Base-by-base conservation (phyloP, 2,329 filamentous ascomycete species). In the Pleurostoma richardsiae region DNA sequence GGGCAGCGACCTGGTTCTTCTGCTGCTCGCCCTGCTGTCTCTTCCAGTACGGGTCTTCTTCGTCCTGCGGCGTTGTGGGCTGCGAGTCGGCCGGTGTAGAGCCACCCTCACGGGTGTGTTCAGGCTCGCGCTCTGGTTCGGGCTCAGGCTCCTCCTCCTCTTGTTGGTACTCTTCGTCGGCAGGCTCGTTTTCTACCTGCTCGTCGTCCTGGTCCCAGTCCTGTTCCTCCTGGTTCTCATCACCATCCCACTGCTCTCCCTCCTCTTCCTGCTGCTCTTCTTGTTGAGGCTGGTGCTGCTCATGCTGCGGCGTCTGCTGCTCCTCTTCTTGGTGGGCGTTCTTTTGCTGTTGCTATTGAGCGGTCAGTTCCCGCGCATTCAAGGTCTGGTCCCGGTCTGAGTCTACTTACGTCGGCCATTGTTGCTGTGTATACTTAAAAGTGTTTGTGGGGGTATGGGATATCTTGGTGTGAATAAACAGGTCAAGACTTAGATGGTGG, bases 21-120 rank as follows among this genome's bases (percentile, higher is more conserved):
- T 55, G 50, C 49, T 60, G 53, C 49, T 52, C 47, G 29, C 54
- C 53, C 44, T 61, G 51, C 41, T 57, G 50, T 39, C 51, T 50
- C 56, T 61, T 59, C 50, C 57, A 61, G 52, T 57, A 58, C 29
- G 59, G 58, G 49, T 64, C 58, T 44, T 62, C 58, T 30, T 63
- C 56, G 43, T 60, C 58, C 42, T 60, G 58, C 43, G 61, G 62
- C 1, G 62, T 64, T 29, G 61, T 49, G 0, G 62, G 61, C 47
- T 61, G 57, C 3, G 59, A 62, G 1, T 58, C 56, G 1, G 54
- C 43, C 0, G 59, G 58, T 4, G 59, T 58, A 10, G 54, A 53
- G 10, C 44, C 47, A 44, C 85, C 73, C 54, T 85, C 82, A 47
- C 85, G 62, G 59, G 85, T 85, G 47, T 82, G 68, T 58, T 85